Evolutionary conservation across 1,284 basidiomycete genomes (phyloP), one percentile per base, ranked within the genome.

Genomic region (Cryptococcus sp.): DNA sequence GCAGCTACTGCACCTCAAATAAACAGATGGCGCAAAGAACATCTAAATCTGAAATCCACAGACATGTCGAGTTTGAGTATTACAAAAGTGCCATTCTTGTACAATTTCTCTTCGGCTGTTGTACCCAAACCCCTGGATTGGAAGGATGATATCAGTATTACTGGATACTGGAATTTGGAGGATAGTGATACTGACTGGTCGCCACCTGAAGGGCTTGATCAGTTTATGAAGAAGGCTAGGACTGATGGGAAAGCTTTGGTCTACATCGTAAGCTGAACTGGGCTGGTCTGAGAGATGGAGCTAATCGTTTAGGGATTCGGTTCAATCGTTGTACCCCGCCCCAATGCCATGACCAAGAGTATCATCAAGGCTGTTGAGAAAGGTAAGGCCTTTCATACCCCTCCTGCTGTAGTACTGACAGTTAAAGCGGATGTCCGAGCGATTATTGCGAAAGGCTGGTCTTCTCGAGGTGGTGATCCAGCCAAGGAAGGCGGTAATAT

Each of bases 401-500:
- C 16, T 16, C 32, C 10, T 16, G 32, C 32, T 34, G 32, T 34
- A 16, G 36, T 7, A 13, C 39, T 43, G 46, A 47, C 63, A 4
- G 53, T 52, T 37, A 46, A 52, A 81, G 79, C 82, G 59, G 78
- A 78, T 57, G 85, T 87, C 1, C 78, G 84, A 25, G 87, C 86
- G 0, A 85, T 89, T 57, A 78, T 89, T 21, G 84, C 83, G 18
- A 86, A 86, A 67, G 87, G 87, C 21, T 89, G 87, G 87, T 84
- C 83, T 0, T 79, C 82, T 11, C 78, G 86, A 64, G 53, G 79
- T 76, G 63, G 62, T 7, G 65, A 69, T 46, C 63, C 70, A 16
- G 54, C 63, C 2, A 68, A 67, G 41, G 70, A 71, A 64, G 60
- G 69, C 71, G 57, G 77, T 47, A 71, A 74, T 24, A 77, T 80